These are phyloP conservation scores for Hordeum marinum DNA, from an alignment of 176 grass and related monocot species.

Conservation along the genomic window DNA sequence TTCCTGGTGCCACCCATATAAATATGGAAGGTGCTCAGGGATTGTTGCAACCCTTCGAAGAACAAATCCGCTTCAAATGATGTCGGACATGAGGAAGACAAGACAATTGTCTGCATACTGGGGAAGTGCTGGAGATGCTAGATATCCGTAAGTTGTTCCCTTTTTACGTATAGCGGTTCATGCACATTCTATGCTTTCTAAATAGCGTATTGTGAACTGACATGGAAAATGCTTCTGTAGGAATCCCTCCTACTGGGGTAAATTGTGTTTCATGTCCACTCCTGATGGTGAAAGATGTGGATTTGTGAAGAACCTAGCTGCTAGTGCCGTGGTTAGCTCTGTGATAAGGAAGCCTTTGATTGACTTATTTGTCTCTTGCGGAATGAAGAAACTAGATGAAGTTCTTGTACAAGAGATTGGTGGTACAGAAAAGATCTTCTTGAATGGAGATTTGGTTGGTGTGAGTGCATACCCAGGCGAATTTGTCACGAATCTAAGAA, in stretches of 20 bases:
- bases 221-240: conserved; percentile 37
- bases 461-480: conserved; percentile 36
- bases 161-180: background rate
- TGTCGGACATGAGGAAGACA: conserved; percentile 81
- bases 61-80: conserved; percentile 76
- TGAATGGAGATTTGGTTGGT: conserved; percentile 76
- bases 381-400: conserved; percentile 69
- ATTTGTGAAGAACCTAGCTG: conserved; percentile 78
- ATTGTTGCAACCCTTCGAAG: conserved; percentile 72
- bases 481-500: conserved; percentile 47
- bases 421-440: conserved; percentile 53
- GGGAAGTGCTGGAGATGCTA: conserved; percentile 67
- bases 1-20: conserved; percentile 68
- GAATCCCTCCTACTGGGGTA: conserved; percentile 93
- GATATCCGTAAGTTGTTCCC: conserved; percentile 67
- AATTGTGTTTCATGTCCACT: conserved; percentile 81
- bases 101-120: conserved; percentile 61
- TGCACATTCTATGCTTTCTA: background rate
- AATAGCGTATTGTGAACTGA: conserved; percentile 19
- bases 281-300: conserved; percentile 80
- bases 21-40: conserved; percentile 49
- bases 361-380: conserved; percentile 58
- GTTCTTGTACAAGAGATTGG: conserved; percentile 30
- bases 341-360: conserved; percentile 29
- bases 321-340: conserved; percentile 65